These are phyloP conservation scores for Coniochaeta prunicola DNA, from an alignment of 2,329 filamentous ascomycete genomes.

Conservation along the genomic window DNA sequence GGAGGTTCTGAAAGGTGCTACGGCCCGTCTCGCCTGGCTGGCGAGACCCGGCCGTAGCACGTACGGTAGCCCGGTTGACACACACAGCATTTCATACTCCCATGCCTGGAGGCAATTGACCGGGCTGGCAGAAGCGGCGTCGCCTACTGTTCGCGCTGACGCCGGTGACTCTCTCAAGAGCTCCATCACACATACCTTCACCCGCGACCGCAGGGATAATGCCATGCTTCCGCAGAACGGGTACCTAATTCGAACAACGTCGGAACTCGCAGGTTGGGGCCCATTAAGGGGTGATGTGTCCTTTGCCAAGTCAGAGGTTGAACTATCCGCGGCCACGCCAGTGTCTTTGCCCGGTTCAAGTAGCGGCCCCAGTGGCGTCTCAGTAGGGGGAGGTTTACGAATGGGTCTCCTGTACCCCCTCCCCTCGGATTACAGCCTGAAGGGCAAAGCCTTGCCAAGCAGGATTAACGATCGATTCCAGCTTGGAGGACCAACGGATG, in stretches of 20 bases:
- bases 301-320: constrained; percentile 89
- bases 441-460: constrained; percentile 54
- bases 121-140: constrained; percentile 65
- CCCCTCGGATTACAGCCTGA: constrained; percentile 49
- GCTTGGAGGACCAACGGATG: constrained; percentile 88
- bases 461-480: constrained; percentile 92
- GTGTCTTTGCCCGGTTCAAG: constrained; percentile 61
- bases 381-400: constrained; percentile 74
- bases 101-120: constrained; percentile 86
- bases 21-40: constrained; percentile 69
- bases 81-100: constrained; percentile 74
- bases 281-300: constrained; percentile 80
- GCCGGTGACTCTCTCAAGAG: constrained; percentile 90
- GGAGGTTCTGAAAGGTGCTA: constrained; percentile 74
- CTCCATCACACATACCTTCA: constrained; percentile 74
- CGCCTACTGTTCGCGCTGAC: constrained; percentile 73
- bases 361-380: constrained; percentile 65
- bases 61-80: constrained; percentile 1
- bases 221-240: constrained; percentile 77
- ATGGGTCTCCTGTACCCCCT: constrained; percentile 80
- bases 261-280: constrained; percentile 83
- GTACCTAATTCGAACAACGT: constrained; percentile 68
- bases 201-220: constrained; percentile 74
- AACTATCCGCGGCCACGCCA: constrained; percentile 69
- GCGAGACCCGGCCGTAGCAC: constrained; percentile 50